Percentiles rank a stretch among this genome's conserved stretches.
phyloP scores from a whole-genome alignment of 176 grass and related monocot genomes.

The Aegilops bicornis region DNA sequence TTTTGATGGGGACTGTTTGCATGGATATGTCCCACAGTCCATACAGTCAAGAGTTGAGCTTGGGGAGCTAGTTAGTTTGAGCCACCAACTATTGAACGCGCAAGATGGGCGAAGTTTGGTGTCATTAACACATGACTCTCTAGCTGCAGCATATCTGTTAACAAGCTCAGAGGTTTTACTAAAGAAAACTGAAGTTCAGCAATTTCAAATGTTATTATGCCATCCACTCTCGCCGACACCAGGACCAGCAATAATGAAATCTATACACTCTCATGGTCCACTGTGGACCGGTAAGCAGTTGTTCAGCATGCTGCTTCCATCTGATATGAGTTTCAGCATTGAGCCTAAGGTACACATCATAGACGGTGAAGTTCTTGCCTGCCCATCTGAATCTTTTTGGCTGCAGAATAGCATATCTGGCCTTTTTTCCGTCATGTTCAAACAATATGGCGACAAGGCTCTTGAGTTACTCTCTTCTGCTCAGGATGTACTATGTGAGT shows the following conservation, averaged over 20 bases:
- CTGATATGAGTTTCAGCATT: slow-evolving; percentile 47
- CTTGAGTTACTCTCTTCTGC: slow-evolving; percentile 64
- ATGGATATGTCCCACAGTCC: slow-evolving; percentile 91
- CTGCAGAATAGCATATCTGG: slow-evolving; percentile 53
- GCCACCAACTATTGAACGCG: slow-evolving; percentile 65
- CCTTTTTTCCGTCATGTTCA: slow-evolving; percentile 68
- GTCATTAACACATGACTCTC: slow-evolving; percentile 81
- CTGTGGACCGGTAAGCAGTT: slow-evolving; percentile 83
- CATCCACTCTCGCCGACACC: slow-evolving; percentile 28
- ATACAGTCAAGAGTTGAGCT: slow-evolving; percentile 75
- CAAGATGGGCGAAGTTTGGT: slow-evolving; percentile 86
- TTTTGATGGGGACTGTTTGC: slow-evolving; percentile 96
- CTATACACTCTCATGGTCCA: slow-evolving; percentile 33
- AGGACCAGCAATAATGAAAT: slow-evolving; percentile 44
- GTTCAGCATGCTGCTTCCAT: slow-evolving; percentile 74
- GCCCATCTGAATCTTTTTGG: slow-evolving; percentile 53
- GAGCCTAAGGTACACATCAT: slow-evolving; percentile 43
- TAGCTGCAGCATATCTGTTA: slow-evolving; percentile 66
- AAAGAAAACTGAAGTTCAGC: slow-evolving; percentile 70
- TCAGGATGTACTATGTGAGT: slow-evolving; percentile 82
- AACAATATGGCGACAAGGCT: slow-evolving; percentile 52
- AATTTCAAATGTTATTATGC: slow-evolving; percentile 67
- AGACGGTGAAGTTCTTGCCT: slow-evolving; percentile 54
- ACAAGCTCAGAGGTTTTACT: slow-evolving; percentile 49
- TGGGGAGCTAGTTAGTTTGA: slow-evolving; percentile 59